Conservation (phyloP, 148 eudicot genomes). For the Linanthus parryae region DNA sequence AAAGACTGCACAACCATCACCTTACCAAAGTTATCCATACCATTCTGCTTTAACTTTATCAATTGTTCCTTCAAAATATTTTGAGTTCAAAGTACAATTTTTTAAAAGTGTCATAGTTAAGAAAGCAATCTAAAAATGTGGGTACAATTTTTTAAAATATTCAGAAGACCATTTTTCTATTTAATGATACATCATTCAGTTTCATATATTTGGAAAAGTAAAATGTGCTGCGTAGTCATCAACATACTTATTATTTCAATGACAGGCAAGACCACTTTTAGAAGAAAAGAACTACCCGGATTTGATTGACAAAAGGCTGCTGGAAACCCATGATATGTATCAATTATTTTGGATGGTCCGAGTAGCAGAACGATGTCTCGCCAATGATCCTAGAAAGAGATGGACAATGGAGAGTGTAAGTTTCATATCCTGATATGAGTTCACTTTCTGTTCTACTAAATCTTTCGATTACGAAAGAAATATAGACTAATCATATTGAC, state of each 20-base stretch:
- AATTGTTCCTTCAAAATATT: too few species aligned
- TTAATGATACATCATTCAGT: too few species aligned
- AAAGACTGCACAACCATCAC: too few species aligned
- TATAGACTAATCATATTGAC: not conserved
- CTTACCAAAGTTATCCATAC: too few species aligned
- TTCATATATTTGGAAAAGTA: not conserved
- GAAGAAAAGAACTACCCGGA: slow-evolving; percentile 25
- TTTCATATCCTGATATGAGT: not conserved
- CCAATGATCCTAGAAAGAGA: slow-evolving; percentile 25
- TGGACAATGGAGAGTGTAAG: slow-evolving; percentile 24
- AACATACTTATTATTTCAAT: not conserved
- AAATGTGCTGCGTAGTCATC: not conserved
- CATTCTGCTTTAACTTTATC: too few species aligned
- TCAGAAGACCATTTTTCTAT: too few species aligned
- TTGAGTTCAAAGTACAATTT: too few species aligned
- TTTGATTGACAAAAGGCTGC: slow-evolving; percentile 24
- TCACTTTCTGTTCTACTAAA: not conserved
- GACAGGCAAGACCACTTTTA: slow-evolving; percentile 38
- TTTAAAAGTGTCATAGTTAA: too few species aligned
- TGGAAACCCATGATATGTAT: slow-evolving; percentile 22
- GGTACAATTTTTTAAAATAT: too few species aligned
- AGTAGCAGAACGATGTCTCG: slow-evolving; percentile 25
- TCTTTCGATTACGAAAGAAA: not conserved
- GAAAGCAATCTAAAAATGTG: too few species aligned
- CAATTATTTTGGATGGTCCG: slow-evolving; percentile 33